Conservation (phyloP, 352 stramenopile species). For the Pythium brassicae region DNA sequence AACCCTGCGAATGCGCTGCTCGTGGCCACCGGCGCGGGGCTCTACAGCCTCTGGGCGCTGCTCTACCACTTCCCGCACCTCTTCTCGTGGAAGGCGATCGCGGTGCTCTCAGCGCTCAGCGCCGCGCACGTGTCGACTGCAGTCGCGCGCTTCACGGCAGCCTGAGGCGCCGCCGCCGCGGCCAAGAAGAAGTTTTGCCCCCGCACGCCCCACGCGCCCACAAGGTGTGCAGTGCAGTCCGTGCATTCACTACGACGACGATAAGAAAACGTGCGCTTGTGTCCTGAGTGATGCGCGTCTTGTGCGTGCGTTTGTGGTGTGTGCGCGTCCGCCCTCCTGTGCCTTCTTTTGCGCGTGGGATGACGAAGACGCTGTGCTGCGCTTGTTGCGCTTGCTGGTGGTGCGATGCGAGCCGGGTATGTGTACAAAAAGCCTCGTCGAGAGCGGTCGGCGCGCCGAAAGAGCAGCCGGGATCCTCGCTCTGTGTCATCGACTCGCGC, state of each 20-base stretch:
- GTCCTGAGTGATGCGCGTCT: neutral
- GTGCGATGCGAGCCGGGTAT: no score
- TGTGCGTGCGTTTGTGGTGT: no score
- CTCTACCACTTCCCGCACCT: constrained; percentile 77
- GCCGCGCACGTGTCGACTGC: constrained; percentile 52
- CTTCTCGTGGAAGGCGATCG: constrained; percentile 69
- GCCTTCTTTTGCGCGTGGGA: no score
- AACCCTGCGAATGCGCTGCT: constrained; percentile 61
- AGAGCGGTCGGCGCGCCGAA: no score
- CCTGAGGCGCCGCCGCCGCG: neutral
- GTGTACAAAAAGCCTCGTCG: no score
- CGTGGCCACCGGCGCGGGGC: constrained; percentile 49
- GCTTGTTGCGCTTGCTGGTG: no score
- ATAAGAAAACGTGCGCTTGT: constrained; percentile 2
- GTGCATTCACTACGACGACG: neutral
- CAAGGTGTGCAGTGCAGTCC: no score
- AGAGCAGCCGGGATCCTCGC: no score
- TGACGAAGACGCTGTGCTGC: no score
- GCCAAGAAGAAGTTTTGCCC: neutral
- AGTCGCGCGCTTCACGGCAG: constrained; percentile 41
- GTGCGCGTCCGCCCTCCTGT: no score
- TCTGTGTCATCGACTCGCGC: no score
- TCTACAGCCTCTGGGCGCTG: constrained; percentile 77
- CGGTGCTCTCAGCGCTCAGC: constrained; percentile 64
- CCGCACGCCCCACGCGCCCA: neutral